Evolutionary conservation across 2,329 filamentous ascomycete genomes (phyloP), one percentile per base, ranked within the genome.

Genomic region (Phaeosphaeriaceae sp.): DNA sequence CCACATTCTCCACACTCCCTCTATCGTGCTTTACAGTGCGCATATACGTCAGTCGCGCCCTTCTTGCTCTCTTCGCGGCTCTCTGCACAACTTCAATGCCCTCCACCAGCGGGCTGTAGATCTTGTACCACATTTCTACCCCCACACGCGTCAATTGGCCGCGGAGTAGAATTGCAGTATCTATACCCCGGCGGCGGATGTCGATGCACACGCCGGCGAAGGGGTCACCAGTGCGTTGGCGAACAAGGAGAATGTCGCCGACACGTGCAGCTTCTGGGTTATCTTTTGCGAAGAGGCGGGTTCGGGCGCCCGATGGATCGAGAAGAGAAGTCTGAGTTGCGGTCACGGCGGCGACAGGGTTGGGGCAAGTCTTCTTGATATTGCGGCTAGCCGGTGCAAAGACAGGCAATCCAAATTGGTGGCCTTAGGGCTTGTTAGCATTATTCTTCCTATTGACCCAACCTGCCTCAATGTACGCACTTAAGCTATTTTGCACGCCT

Each of bases 101-200:
- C 71, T 89, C 86, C 26, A 97, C 88, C 69, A 90, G 88, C 52
- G 93, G 93, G 69, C 86, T 90, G 80, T 94, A 97, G 50, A 97
- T 81, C 81, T 99, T 99, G 76, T 89, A 92, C 87, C 91, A 96
- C 90, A 96, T 94, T 83, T 99, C 94, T 52, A 96, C 90, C 52
- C 90, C 90, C 6, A 95, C 85, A 63, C 89, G 85, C 60, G 90
- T 92, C 63, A 99, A 78, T 70, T 95, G 87, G 64, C 93, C 93
- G 48, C 94, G 84, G 52, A 99, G 81, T 51, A 96, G 78, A 46
- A 99, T 87, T 4, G 89, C 89, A 2, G 91, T 96, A 77, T 97
- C 93, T 52, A 94, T 84, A 51, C 92, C 92, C 6, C 89, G 83
- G 46, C 91, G 83, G 47, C 92, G 89, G 71, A 99, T 92, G 69